These are phyloP conservation scores for Colletotrichum karsti DNA, from an alignment of 2,329 filamentous ascomycete species.

Conservation along the genomic window DNA sequence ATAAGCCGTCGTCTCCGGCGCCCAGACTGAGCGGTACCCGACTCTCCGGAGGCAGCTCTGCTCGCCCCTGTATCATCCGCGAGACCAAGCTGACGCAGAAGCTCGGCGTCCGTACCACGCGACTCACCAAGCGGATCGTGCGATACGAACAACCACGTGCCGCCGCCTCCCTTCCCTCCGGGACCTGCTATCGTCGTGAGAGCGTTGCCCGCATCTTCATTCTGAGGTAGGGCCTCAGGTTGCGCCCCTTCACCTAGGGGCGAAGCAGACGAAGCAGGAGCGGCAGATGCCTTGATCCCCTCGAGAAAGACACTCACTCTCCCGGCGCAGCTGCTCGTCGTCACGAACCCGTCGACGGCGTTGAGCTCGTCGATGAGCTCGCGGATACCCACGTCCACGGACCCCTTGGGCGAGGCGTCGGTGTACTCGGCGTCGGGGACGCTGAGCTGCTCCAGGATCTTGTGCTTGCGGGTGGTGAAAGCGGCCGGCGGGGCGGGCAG, in stretches of 20 bases:
- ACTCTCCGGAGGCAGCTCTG: not conserved
- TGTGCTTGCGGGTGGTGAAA: constrained; percentile 72
- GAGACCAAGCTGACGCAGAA: constrained; percentile 45
- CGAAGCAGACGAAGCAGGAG: not conserved
- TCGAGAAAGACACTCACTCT: constrained; percentile 89
- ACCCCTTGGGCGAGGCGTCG: constrained; percentile 89
- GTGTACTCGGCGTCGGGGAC: constrained; percentile 76
- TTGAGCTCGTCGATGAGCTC: constrained; percentile 85
- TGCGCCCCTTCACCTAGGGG: not conserved
- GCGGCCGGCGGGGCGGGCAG: constrained; percentile 37
- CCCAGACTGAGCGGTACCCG: constrained; percentile 23
- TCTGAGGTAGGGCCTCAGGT: not conserved
- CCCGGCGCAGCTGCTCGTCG: constrained; percentile 93
- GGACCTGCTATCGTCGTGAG: constrained; percentile 60
- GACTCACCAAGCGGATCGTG: constrained; percentile 71
- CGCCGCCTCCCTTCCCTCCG: constrained; percentile 86
- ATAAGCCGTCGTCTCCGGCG: constrained; percentile 60
- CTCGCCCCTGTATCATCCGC: constrained; percentile 35
- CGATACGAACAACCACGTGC: constrained; percentile 87
- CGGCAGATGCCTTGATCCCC: constrained; percentile 62
- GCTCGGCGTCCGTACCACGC: constrained; percentile 32
- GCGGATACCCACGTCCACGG: constrained; percentile 81
- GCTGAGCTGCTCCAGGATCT: constrained; percentile 76
- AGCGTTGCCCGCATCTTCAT: constrained; percentile 23
- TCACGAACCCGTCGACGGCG: constrained; percentile 76